Evolutionary conservation across 495 filamentous ascomycete species (phyloP).

Genomic region (Astrocystis sublimbata): DNA sequence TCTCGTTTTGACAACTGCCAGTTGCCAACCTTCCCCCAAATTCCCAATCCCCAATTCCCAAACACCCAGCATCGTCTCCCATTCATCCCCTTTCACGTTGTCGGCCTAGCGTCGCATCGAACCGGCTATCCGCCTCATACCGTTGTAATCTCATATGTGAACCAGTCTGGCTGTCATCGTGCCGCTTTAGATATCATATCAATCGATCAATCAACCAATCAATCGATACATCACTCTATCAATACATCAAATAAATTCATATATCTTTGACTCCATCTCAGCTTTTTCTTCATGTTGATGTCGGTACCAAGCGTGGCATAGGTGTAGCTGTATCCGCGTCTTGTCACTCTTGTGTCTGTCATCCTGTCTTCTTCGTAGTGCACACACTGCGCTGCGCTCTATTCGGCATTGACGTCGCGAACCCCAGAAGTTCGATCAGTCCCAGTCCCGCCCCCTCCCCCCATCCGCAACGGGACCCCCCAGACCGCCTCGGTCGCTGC

Average conservation of each 20-base stretch:
- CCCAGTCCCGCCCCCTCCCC: background rate
- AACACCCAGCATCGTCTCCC: background rate
- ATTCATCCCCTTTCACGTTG: background rate
- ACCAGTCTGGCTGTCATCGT: background rate
- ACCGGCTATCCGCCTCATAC: background rate
- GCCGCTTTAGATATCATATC: background rate
- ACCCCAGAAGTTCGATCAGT: no score
- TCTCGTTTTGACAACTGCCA: no score
- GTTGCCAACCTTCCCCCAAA: no score
- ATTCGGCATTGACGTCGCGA: background rate
- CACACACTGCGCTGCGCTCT: no score
- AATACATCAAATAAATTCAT: no score
- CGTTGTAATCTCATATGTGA: conserved; percentile 7
- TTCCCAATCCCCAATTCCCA: no score
- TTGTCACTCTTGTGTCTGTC: no score
- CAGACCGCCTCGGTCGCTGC: conserved; percentile 3
- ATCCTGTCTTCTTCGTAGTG: no score
- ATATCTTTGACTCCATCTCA: background rate
- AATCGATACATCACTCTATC: no score
- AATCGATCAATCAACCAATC: no score
- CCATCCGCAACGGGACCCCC: no score
- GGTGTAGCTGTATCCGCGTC: background rate
- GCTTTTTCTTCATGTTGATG: background rate
- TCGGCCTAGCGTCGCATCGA: conserved; percentile 11
- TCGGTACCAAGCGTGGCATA: background rate